These are phyloP conservation scores for Mallotus japonicus DNA, from an alignment of 441 rosid genomes.

Conservation along the genomic window DNA sequence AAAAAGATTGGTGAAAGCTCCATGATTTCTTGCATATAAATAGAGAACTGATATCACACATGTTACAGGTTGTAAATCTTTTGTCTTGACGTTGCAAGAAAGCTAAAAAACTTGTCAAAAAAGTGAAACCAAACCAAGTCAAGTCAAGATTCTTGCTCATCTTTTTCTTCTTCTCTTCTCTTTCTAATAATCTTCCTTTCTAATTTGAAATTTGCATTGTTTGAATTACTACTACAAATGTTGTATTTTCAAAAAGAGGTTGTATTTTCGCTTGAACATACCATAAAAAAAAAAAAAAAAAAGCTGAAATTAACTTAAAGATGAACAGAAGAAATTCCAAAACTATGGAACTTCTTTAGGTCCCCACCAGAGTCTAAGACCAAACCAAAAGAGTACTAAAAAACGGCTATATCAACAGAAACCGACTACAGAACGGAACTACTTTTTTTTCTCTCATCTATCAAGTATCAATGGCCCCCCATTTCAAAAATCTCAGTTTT, in stretches of 20 bases:
- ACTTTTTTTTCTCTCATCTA: neutral
- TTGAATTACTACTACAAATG: neutral
- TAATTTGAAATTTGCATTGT: neutral
- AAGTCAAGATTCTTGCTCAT: constrained; percentile 11
- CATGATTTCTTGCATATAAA: neutral
- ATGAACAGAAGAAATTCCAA: neutral
- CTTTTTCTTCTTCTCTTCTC: neutral
- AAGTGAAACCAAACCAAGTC: constrained; percentile 8
- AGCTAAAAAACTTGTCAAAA: neutral
- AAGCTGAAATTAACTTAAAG: neutral
- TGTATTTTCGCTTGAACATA: no score
- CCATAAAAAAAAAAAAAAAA: neutral
- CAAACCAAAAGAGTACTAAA: constrained; percentile 17
- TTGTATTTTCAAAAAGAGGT: neutral
- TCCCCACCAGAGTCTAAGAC: constrained; percentile 9
- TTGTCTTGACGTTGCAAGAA: constrained; percentile 6
- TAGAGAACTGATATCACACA: neutral
- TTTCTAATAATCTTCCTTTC: no score
- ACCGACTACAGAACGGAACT: constrained; percentile 21
- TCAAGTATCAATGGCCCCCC: constrained; percentile 15
- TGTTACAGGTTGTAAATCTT: constrained; percentile 9
- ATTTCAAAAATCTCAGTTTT: constrained; percentile 25
- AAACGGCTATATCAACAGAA: constrained; percentile 28
- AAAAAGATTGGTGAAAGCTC: neutral
- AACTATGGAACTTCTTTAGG: constrained; percentile 4